Base-by-base conservation (phyloP, 192 early-diverging fungal genomes). In the Gryganskiella cystojenkinii region DNA sequence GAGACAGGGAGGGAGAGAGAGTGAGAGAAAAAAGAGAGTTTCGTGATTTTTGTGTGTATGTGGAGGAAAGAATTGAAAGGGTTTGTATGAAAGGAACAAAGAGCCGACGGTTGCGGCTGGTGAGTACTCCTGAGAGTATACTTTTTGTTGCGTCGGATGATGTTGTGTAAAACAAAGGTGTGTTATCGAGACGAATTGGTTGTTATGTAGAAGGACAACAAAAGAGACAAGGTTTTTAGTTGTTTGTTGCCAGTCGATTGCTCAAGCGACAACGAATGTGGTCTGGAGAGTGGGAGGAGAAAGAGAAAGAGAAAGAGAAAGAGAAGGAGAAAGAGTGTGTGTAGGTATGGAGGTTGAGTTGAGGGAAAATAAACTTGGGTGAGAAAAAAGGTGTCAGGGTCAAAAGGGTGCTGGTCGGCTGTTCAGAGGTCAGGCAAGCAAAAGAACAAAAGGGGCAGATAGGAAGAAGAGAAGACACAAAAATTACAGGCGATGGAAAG, bases 41-140 rank as follows among this genome's bases (percentile, higher is more conserved):
- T 20, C 31, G 8, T 19, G 55, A 17, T 17, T 34, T 56, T 4
- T 7, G 34, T 40, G 57, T 40, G 37, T 8, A 59, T 40, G 43
- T 42, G 35, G 57, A 40, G 42, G 25, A 25, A 33, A 59, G 35
- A 37, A 59, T 33, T 25, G 20, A 59, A 56, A 35, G 33, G 55
- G 34, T 4, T 7, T n/a, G 37, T 9, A 35, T 35, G 7, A 35
- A 56, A 4, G 37, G 22, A 19, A 10, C 13, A 10, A 33, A 19
- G 17, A 35, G 22, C 20, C 22, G 7, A 3, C 25, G 2, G 20
- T 6, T 27, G 10, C n/a, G n/a, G n/a, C n/a, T n/a, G n/a, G n/a
- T n/a, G n/a, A n/a, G n/a, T n/a, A n/a, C n/a, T n/a, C n/a, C n/a
- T n/a, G n/a, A n/a, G n/a, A n/a, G n/a, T n/a, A n/a, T n/a, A n/a